These are phyloP conservation scores for Diddensiella transvaalensis DNA, from an alignment of 805 yeast genomes.

Conservation along the genomic window DNA sequence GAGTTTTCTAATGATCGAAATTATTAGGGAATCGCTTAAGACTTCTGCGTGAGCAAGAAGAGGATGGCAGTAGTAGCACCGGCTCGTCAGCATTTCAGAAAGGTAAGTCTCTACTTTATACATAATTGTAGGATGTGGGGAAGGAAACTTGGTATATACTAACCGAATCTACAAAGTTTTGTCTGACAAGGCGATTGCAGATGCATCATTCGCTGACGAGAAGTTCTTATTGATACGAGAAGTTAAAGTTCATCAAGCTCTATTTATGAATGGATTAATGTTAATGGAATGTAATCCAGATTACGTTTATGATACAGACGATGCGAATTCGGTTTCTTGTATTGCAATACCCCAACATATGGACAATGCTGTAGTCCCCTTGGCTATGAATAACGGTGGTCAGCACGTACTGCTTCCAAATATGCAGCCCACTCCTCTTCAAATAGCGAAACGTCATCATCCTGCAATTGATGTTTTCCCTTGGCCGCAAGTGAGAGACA, in stretches of 20 bases:
- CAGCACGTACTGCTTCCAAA: background rate
- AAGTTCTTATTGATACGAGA: background rate
- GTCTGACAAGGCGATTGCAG: background rate
- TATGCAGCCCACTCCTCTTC: background rate
- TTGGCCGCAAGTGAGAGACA: constrained; percentile 1
- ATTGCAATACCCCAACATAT: background rate
- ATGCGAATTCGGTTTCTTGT: background rate
- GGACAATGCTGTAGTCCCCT: background rate
- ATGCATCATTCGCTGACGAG: background rate
- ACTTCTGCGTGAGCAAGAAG: too few species aligned
- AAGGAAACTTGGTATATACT: too few species aligned
- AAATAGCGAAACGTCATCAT: background rate
- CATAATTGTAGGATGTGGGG: too few species aligned
- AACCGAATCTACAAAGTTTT: too few species aligned
- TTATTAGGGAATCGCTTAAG: too few species aligned
- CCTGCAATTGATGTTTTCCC: background rate
- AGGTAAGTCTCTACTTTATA: too few species aligned
- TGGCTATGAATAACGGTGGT: too few species aligned
- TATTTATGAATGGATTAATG: background rate
- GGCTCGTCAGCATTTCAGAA: too few species aligned
- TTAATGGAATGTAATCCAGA: background rate
- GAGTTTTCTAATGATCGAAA: too few species aligned
- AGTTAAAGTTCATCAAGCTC: background rate
- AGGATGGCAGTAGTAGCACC: too few species aligned
- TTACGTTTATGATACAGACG: background rate